Evolutionary conservation across 2,329 filamentous ascomycete genomes (phyloP), one percentile per base, ranked within the genome.

Genomic region (Cladosporium sp.): DNA sequence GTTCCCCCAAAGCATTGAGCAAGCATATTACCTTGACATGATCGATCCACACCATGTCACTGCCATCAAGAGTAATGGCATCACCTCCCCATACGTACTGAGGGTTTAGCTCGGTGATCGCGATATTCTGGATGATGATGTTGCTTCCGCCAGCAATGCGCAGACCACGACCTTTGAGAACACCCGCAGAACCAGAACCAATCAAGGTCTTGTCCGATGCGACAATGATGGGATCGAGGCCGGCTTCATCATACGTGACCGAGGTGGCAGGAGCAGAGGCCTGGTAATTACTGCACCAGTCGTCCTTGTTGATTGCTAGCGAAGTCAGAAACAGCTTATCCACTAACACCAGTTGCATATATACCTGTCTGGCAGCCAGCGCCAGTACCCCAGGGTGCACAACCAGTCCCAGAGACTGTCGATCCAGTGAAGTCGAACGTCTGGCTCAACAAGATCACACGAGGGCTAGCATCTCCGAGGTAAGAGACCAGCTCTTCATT

Each of bases 401-500:
- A 87, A 20, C 83, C 83, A 15, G 75, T 77, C 39, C 70, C 77
- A 25, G 75, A 80, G 4, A 74, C 74, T 3, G 75, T 79, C 10
- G 76, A 77, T 36, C 75, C 77, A 32, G 74, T 78, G 74, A 83
- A 85, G 73, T 83, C 78, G 66, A 80, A 68, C 17, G 68, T 70
- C 58, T 83, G 80, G 67, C 78, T 77, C 25, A 87, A 74, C 56
- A 86, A 76, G 64, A 87, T 86, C 59, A 81, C 79, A 22, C 83
- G 79, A 12, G 83, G 65, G 19, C 74, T 68, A 56, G 70, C 72
- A 68, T 85, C 82, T 8, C 75, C 75, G 4, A 87, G 78, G 73
- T 85, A 87, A 37, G 74, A 77, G 68, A 81, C 79, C 47, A 87
- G 79, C 77, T 88, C 76, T 22, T 72, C 76, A 40, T 71, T 83